Base-by-base conservation (phyloP, 176 grass and related monocot species). In the Tuctoria greenei region DNA sequence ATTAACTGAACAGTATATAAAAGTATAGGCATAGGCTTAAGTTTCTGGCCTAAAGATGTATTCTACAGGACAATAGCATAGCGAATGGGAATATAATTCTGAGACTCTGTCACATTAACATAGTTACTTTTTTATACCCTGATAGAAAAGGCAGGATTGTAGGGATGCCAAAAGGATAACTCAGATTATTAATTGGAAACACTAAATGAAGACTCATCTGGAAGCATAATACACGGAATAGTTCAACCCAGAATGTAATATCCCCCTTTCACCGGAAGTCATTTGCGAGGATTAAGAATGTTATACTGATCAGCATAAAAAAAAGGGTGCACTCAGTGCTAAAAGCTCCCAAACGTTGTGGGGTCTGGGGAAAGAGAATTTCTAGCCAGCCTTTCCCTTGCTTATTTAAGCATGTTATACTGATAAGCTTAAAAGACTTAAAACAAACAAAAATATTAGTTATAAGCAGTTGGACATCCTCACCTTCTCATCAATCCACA, bases 401-500 rank as follows among this genome's bases (percentile, higher is more conserved):
- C n/a, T n/a, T n/a, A n/a, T 51, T 67, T 27, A 34, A 75, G 7
- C 36, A 28, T 71, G 38, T 28, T 46, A 37, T 58, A 59, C 59
- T n/a, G 31, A 61, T 56, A 55, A n/a, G 36, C 47, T 42, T 16
- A 37, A 64, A 73, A 25, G 15, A 64, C 50, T 24, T 35, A 12
- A 16, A 16, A 47, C 16, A 18, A 58, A 47, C 45, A 43, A 31
- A 74, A 50, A 28, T 61, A 76, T 8, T 1, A n/a, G 20, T 17
- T 28, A 56, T n/a, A 61, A 59, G 62, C 54, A 39, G 12, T 66
- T 49, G 61, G 17, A 56, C 58, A 60, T 20, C 14, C 77, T 72
- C 27, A 99, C 92, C 92, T 95, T 99, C 83, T 99, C 96, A 75
- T 99, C 92, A 66, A 99, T 99, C 91, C 91, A 95, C 92, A 92